phyloP scores from a whole-genome alignment of 768 basidiomycete genomes.

The Mycena floridula region DNA sequence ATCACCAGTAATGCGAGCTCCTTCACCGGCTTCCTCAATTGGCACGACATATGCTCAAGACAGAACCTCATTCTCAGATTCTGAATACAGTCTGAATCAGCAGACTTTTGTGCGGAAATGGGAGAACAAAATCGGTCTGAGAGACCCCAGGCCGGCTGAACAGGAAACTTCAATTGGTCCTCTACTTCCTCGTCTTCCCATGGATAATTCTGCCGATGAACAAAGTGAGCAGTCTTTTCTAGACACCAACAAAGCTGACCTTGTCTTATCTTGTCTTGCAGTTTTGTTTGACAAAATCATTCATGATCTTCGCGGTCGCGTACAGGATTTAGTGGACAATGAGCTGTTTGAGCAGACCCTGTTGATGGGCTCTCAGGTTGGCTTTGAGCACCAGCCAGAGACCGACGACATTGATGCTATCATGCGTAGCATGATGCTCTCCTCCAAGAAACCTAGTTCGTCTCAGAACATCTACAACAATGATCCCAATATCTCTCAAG shows the following conservation, averaged over 20 bases:
- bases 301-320: constrained; percentile 26
- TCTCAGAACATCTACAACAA: constrained; percentile 8
- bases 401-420: constrained; percentile 43
- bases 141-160: constrained; percentile 19
- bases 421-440: constrained; percentile 49
- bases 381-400: constrained; percentile 33
- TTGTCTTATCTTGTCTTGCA: too few relatives aligned
- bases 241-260: too few relatives aligned
- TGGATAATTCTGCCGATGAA: neutral
- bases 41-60: constrained; percentile 41
- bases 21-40: constrained; percentile 48
- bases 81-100: constrained; percentile 31
- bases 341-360: constrained; percentile 43
- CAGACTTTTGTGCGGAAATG: constrained; percentile 37
- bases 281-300: constrained; percentile 31
- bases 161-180: neutral
- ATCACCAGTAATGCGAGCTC: constrained; percentile 38
- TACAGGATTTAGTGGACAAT: constrained; percentile 38
- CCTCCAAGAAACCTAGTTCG: constrained; percentile 7
- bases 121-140: constrained; percentile 30
- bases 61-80: constrained; percentile 39
- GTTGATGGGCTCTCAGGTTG: constrained; percentile 40
- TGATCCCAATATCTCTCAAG: constrained; percentile 18
- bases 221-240: too few relatives aligned
- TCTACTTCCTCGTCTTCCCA: neutral